These are phyloP conservation scores for Penium margaritaceum DNA, from an alignment of 139 green algal species.

Conservation along the genomic window DNA sequence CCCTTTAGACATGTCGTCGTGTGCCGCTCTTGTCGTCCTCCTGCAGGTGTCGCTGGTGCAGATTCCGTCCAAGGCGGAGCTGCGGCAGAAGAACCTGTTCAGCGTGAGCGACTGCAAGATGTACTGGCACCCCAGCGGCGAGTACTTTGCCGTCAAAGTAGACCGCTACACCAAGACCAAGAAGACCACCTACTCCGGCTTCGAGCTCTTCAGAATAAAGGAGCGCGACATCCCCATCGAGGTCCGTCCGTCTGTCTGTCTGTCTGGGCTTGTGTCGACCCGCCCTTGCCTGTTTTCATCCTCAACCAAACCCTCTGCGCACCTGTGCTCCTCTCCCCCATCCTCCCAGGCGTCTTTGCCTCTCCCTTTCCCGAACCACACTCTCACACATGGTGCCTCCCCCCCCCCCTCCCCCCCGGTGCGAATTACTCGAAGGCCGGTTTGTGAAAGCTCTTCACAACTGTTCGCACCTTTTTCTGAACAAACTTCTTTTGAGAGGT, in stretches of 20 bases:
- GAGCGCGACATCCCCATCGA: conserved; percentile 78
- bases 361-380: conserved; percentile 51
- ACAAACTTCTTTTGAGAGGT: too few relatives aligned
- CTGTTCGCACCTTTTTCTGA: too few relatives aligned
- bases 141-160: conserved; percentile 93
- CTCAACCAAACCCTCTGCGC: neutral
- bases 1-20: too few relatives aligned
- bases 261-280: too few relatives aligned
- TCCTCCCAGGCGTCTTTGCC: neutral
- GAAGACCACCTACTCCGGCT: conserved; percentile 86
- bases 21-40: neutral
- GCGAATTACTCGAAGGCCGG: too few relatives aligned
- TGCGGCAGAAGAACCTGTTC: conserved; percentile 96
- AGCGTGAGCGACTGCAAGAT: conserved; percentile 84
- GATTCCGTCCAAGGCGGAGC: conserved; percentile 69
- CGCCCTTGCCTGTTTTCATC: too few relatives aligned
- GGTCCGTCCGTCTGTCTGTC: too few relatives aligned
- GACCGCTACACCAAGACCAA: conserved; percentile 94
- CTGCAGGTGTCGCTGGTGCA: conserved; percentile 55
- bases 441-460: too few relatives aligned
- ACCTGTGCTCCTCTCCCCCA: neutral
- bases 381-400: conserved; percentile 63
- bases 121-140: conserved; percentile 86
- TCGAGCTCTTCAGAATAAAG: conserved; percentile 86
- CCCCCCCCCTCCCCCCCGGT: conserved; percentile 72